phyloP scores from a whole-genome alignment of 225 moss, liverwort and hornwort species.

The Anthoceros angustus region DNA sequence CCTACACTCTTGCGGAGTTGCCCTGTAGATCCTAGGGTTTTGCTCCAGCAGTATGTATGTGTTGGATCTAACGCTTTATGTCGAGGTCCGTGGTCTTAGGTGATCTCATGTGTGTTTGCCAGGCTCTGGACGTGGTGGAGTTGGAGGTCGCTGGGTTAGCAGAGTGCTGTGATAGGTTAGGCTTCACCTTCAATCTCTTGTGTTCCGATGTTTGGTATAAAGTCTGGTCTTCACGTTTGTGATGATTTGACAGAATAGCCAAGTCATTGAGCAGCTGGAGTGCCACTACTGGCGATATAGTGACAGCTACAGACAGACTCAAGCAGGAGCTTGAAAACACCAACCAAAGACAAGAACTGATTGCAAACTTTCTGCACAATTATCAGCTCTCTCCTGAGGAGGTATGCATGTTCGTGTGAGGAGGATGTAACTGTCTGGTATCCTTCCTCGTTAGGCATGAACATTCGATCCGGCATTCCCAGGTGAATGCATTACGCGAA shows the following conservation, averaged over 20 bases:
- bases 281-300: constrained; percentile 85
- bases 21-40: not conserved
- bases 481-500: constrained; percentile 64
- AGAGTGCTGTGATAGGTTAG: constrained; percentile 90
- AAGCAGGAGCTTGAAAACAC: constrained; percentile 84
- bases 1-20: not conserved
- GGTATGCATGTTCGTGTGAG: constrained; percentile 16
- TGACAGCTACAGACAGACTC: constrained; percentile 80
- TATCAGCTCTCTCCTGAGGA: constrained; percentile 93
- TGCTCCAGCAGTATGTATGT: not conserved
- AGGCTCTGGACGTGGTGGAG: constrained; percentile 85
- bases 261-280: constrained; percentile 94
- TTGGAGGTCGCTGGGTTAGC: constrained; percentile 76
- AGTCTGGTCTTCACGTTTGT: not conserved
- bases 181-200: not conserved
- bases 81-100: not conserved
- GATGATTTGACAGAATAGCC: constrained; percentile 51
- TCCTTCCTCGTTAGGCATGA: not conserved
- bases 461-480: not conserved
- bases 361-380: constrained; percentile 66
- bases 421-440: not conserved
- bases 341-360: constrained; percentile 76
- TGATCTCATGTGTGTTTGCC: not conserved
- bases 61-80: not conserved
- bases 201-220: not conserved